Evolutionary conservation across 345 rosid genomes (phyloP).

Genomic region (Eucalyptus viminalis): DNA sequence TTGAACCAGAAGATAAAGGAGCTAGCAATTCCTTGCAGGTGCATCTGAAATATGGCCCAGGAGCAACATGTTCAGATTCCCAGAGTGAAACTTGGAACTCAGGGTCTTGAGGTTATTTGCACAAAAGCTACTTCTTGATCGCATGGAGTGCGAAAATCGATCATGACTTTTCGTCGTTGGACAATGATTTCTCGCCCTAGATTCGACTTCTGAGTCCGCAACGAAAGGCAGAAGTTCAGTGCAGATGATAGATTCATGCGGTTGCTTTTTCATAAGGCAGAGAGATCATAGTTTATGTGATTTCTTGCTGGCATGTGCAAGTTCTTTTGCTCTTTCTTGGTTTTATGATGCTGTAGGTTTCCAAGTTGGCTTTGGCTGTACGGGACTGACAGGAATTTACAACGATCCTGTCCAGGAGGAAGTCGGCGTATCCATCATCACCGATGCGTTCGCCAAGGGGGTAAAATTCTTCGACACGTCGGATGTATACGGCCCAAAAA

Average conservation of each 20-base stretch:
- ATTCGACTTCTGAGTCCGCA: neutral
- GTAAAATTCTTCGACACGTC: conserved; percentile 1
- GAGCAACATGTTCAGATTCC: neutral
- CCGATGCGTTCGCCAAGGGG: neutral
- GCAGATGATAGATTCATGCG: neutral
- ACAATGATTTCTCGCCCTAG: neutral
- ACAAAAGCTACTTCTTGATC: neutral
- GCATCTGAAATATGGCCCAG: neutral
- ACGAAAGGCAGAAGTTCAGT: neutral
- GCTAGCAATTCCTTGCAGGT: neutral
- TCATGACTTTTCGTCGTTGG: neutral
- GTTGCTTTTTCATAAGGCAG: neutral
- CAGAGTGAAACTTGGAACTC: neutral
- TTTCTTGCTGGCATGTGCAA: neutral
- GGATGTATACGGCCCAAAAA: neutral
- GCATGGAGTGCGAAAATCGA: neutral
- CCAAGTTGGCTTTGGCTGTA: conserved; percentile 1
- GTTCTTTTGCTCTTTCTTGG: neutral
- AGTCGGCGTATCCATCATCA: neutral
- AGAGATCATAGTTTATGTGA: neutral
- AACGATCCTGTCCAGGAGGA: neutral
- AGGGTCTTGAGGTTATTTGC: neutral
- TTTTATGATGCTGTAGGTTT: neutral
- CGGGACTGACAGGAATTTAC: neutral
- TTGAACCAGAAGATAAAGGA: neutral